These are phyloP conservation scores for Prinsepia uniflora DNA, from an alignment of 306 rosid genomes.

Conservation along the genomic window DNA sequence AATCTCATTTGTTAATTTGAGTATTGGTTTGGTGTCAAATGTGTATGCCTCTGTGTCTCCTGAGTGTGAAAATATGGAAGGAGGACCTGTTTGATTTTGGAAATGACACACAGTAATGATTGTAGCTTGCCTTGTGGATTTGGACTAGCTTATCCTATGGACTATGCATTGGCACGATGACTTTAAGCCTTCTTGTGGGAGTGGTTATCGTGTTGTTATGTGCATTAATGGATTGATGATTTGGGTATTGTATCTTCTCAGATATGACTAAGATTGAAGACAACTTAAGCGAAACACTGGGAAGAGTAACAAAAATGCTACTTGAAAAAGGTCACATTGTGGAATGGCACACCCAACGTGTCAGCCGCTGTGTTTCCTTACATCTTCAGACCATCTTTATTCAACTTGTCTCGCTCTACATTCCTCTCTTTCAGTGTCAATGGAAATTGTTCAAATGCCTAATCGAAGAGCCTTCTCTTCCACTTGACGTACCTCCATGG, in stretches of 20 bases:
- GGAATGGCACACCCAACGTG: not conserved
- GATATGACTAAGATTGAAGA: not conserved
- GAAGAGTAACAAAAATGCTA: not conserved
- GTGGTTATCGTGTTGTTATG: too few species aligned
- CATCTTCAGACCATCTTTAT: not conserved
- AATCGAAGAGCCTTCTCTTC: not conserved
- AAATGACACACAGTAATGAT: too few species aligned
- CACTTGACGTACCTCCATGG: not conserved
- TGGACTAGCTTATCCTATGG: too few species aligned
- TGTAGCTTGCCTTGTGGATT: too few species aligned
- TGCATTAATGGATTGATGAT: not conserved
- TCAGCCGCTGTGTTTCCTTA: not conserved
- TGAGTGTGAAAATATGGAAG: too few species aligned
- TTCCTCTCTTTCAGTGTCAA: constrained; percentile 9
- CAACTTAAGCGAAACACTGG: not conserved
- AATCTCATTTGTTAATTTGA: too few species aligned
- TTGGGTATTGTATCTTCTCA: not conserved
- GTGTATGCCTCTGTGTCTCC: too few species aligned
- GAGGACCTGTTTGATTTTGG: too few species aligned
- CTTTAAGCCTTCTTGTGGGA: too few species aligned
- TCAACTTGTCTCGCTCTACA: constrained; percentile 1
- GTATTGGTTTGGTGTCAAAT: too few species aligned
- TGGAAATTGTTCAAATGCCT: not conserved
- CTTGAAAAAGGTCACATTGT: not conserved
- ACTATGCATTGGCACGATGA: too few species aligned